Conservation (phyloP, 192 early-diverging fungal species). For the Mortierella hygrophila region DNA sequence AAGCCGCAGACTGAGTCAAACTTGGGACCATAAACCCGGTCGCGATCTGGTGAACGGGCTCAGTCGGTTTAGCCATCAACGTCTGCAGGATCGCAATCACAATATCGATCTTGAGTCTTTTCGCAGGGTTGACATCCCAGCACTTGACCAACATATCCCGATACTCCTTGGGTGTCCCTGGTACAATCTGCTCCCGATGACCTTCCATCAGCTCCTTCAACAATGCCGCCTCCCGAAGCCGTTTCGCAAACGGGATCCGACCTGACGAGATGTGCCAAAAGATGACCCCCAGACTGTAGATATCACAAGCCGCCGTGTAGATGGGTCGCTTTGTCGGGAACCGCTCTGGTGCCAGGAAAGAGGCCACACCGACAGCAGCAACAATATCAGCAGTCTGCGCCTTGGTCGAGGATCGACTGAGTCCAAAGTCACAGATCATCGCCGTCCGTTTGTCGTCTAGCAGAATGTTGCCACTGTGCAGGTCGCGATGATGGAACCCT, state of each 20-base stretch:
- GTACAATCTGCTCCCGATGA: slow-evolving; percentile 52
- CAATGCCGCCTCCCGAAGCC: slow-evolving; percentile 46
- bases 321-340: slow-evolving; percentile 40
- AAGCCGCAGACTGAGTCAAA: slow-evolving; percentile 24
- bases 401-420: slow-evolving; percentile 44
- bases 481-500: slow-evolving; percentile 58
- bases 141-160: slow-evolving; percentile 52
- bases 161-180: slow-evolving; percentile 55
- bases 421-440: slow-evolving; percentile 55
- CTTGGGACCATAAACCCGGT: slow-evolving; percentile 45
- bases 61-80: slow-evolving; percentile 32
- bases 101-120: slow-evolving; percentile 53
- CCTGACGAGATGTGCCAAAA: slow-evolving; percentile 64
- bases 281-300: slow-evolving; percentile 61
- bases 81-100: slow-evolving; percentile 54
- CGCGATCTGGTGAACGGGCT: slow-evolving; percentile 26
- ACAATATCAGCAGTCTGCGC: slow-evolving; percentile 26
- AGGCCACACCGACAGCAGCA: slow-evolving; percentile 46
- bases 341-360: slow-evolving; percentile 47
- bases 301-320: slow-evolving; percentile 53
- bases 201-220: slow-evolving; percentile 51
- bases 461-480: slow-evolving; percentile 62
- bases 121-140: slow-evolving; percentile 54
- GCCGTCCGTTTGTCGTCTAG: slow-evolving; percentile 54
- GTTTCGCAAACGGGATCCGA: slow-evolving; percentile 52